Evolutionary conservation across 2,329 filamentous ascomycete species (phyloP).

Genomic region (Penicillium sp.): DNA sequence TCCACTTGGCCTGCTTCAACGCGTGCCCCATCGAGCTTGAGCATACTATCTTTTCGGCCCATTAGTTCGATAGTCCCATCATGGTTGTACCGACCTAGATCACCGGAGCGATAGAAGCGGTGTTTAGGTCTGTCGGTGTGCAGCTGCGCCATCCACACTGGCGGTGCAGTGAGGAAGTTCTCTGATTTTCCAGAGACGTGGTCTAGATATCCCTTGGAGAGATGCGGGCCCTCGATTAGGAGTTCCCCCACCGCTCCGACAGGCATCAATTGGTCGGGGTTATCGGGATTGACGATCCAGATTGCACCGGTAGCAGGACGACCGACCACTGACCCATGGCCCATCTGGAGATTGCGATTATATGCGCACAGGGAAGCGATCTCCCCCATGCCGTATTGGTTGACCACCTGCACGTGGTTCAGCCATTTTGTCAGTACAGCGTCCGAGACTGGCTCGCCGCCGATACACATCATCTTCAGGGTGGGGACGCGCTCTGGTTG

Average conservation of each 20-base stretch:
- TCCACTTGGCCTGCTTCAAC: constrained; percentile 26
- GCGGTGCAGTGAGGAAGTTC: constrained; percentile 16
- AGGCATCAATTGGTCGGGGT: constrained; percentile 21
- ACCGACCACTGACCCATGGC: constrained; percentile 15
- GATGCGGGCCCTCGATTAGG: constrained; percentile 29
- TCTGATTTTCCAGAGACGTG: constrained; percentile 13
- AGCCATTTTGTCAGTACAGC: constrained; percentile 22
- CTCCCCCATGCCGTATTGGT: constrained; percentile 32
- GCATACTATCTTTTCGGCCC: constrained; percentile 28
- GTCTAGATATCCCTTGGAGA: constrained; percentile 28
- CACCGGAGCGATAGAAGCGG: constrained; percentile 26
- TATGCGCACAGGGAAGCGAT: constrained; percentile 25
- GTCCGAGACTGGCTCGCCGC: constrained; percentile 26
- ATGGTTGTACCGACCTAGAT: constrained; percentile 23
- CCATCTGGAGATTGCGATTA: constrained; percentile 17
- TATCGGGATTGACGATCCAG: constrained; percentile 28
- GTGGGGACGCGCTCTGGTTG: constrained; percentile 19
- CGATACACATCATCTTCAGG: constrained; percentile 24
- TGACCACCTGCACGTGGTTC: constrained; percentile 15
- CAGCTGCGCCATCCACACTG: constrained; percentile 16
- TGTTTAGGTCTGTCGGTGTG: constrained; percentile 9
- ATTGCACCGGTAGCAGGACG: constrained; percentile 22
- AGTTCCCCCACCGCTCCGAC: constrained; percentile 31
- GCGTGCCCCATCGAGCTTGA: constrained; percentile 26
- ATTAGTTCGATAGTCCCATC: constrained; percentile 27